Conservation (phyloP, 2,329 filamentous ascomycete species). For the Fusarium chlamydosporum region DNA sequence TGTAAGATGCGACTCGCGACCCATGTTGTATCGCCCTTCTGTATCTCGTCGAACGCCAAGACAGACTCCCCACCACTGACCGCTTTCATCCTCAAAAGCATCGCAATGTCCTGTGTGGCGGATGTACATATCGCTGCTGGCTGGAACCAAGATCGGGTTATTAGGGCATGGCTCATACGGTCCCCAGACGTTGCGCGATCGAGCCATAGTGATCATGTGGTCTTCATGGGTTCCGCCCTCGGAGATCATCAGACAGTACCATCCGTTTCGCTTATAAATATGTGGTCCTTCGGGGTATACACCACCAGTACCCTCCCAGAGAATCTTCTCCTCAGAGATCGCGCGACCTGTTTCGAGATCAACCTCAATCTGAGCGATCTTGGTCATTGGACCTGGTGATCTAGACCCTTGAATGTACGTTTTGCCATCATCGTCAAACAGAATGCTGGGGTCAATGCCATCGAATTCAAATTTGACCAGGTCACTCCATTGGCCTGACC, state of each 20-base stretch:
- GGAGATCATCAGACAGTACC: slow-evolving; percentile 23
- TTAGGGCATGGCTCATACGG: slow-evolving; percentile 17
- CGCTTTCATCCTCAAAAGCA: slow-evolving; percentile 8
- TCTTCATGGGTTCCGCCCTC: slow-evolving; percentile 24
- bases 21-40: slow-evolving; percentile 19
- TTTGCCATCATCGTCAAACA: slow-evolving; percentile 17
- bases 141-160: slow-evolving; percentile 10
- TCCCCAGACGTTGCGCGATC: slow-evolving; percentile 17
- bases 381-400: slow-evolving; percentile 4
- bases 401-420: slow-evolving; percentile 22
- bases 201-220: slow-evolving; percentile 27
- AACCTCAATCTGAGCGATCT: slow-evolving; percentile 19
- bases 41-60: slow-evolving; percentile 21
- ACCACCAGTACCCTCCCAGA: slow-evolving; percentile 6
- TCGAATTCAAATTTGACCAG: slow-evolving; percentile 20
- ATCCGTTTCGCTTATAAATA: slow-evolving; percentile 25
- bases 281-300: slow-evolving; percentile 23
- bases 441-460: slow-evolving; percentile 13
- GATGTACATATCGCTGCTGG: slow-evolving; percentile 7
- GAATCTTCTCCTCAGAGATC: slow-evolving; percentile 9
- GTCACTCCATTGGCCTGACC: slow-evolving; percentile 22
- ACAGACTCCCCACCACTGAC: slow-evolving; percentile 25
- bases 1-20: slow-evolving; percentile 17
- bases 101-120: slow-evolving; percentile 27
- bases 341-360: slow-evolving; percentile 5